Evolutionary conservation across 495 filamentous ascomycete genomes (phyloP).

Genomic region (Penicillium robsamsonii): DNA sequence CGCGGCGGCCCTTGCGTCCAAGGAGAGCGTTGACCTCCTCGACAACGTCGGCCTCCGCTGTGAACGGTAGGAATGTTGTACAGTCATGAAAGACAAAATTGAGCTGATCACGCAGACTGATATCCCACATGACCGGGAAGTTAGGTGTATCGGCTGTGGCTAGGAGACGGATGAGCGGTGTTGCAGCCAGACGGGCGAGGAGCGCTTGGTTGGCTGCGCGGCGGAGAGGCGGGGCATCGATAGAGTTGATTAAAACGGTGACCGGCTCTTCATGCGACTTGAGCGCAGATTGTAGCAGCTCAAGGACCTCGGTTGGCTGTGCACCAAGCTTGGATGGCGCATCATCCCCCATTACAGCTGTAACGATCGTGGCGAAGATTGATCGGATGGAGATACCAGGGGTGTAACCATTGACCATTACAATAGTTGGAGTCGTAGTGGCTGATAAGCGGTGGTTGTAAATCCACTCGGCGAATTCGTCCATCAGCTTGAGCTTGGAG

Average conservation of each 20-base stretch:
- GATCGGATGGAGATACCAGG: constrained; percentile 73
- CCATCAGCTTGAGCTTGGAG: constrained; percentile 74
- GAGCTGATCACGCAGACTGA: constrained; percentile 69
- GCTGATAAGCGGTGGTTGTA: constrained; percentile 45
- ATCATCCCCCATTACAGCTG: constrained; percentile 59
- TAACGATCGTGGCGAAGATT: constrained; percentile 69
- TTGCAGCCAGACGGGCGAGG: constrained; percentile 71
- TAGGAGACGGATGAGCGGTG: constrained; percentile 69
- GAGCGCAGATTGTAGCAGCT: constrained; percentile 60
- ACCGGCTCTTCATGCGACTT: constrained; percentile 46
- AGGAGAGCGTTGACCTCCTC: constrained; percentile 84
- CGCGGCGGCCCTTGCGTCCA: constrained; percentile 74
- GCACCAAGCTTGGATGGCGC: constrained; percentile 55
- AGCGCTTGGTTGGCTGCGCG: constrained; percentile 65
- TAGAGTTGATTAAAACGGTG: constrained; percentile 77
- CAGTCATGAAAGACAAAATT: constrained; percentile 90
- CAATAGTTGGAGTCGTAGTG: constrained; percentile 55
- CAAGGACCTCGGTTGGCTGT: constrained; percentile 63
- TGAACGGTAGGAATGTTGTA: constrained; percentile 80
- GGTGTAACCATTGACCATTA: constrained; percentile 87
- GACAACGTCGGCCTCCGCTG: constrained; percentile 72
- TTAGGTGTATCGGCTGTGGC: constrained; percentile 84
- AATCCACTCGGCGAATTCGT: constrained; percentile 72
- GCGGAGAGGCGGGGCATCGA: constrained; percentile 77
- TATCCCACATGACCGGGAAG: constrained; percentile 88